Evolutionary conservation across 306 rosid species (phyloP).

Genomic region (Biancaea sappan): DNA sequence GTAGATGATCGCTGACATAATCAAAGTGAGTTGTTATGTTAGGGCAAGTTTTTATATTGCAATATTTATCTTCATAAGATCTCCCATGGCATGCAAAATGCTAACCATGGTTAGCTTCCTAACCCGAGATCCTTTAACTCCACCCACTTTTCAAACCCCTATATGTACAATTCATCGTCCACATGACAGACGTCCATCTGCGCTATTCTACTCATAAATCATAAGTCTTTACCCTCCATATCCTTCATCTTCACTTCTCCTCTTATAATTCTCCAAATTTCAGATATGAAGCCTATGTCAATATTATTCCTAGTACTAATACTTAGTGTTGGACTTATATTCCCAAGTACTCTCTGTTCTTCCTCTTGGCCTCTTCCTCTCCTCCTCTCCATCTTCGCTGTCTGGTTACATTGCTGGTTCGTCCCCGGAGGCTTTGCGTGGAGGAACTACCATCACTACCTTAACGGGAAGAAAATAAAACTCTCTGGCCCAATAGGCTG

Average conservation of each 20-base stretch:
- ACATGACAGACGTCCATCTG: slow-evolving; percentile 50
- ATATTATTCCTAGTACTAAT: not conserved
- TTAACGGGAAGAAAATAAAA: not conserved
- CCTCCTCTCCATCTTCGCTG: slow-evolving; percentile 36
- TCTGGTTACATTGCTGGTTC: slow-evolving; percentile 56
- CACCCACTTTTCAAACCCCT: slow-evolving; percentile 28
- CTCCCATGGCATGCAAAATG: not conserved
- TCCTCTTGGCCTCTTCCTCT: slow-evolving; percentile 35
- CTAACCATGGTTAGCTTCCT: slow-evolving; percentile 39
- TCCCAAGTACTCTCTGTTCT: slow-evolving; percentile 24
- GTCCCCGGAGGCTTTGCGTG: slow-evolving; percentile 90
- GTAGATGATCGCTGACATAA: not conserved
- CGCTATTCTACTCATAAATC: not conserved
- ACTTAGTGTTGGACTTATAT: not conserved
- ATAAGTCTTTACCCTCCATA: slow-evolving; percentile 20
- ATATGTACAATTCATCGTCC: slow-evolving; percentile 44
- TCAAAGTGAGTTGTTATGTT: not conserved
- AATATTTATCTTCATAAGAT: slow-evolving; percentile 25
- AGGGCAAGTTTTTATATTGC: not conserved
- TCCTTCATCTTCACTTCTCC: not conserved
- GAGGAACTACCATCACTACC: slow-evolving; percentile 37
- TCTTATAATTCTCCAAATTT: not conserved
- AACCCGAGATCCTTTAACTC: slow-evolving; percentile 30
- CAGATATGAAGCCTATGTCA: slow-evolving; percentile 45
- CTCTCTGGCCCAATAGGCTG: slow-evolving; percentile 71